These are phyloP conservation scores for Noccaea caerulescens DNA, from an alignment of 345 rosid genomes.

Conservation along the genomic window DNA sequence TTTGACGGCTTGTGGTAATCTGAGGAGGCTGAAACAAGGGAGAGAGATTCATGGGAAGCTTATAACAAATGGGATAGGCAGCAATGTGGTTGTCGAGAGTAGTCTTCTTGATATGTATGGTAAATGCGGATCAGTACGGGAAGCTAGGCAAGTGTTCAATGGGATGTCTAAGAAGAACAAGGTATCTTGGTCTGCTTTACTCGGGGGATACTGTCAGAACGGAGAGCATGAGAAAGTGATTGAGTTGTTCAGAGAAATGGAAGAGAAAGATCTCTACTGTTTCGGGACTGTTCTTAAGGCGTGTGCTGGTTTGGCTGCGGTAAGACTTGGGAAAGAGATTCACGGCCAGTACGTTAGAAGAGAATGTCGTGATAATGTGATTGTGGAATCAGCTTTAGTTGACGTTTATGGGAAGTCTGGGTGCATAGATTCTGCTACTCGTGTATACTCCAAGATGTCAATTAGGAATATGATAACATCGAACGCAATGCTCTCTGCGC, in stretches of 20 bases:
- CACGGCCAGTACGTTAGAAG: conserved; percentile 86
- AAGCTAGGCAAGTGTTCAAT: conserved; percentile 67
- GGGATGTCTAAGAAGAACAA: conserved; percentile 68
- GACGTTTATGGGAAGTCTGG: conserved; percentile 93
- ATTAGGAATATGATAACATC: conserved; percentile 71
- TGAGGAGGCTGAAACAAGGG: conserved; percentile 72
- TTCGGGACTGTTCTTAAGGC: conserved; percentile 88
- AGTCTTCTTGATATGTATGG: conserved; percentile 95
- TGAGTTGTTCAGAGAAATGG: conserved; percentile 62
- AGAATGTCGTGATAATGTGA: conserved; percentile 69
- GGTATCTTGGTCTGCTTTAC: conserved; percentile 85
- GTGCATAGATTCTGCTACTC: conserved; percentile 61
- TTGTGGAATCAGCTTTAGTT: conserved; percentile 86
- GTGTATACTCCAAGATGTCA: conserved; percentile 56
- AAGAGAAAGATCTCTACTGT: conserved; percentile 64
- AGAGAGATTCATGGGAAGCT: conserved; percentile 76
- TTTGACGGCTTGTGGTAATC: conserved; percentile 81
- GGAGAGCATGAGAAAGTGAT: conserved; percentile 63
- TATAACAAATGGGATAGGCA: conserved; percentile 53
- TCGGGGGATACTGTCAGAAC: conserved; percentile 80
- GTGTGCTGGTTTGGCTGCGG: conserved; percentile 78
- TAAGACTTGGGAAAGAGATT: conserved; percentile 81
- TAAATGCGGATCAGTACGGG: conserved; percentile 64
- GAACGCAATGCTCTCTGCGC: conserved; percentile 84
- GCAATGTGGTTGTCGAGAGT: conserved; percentile 74